These are phyloP conservation scores for Tricholoma furcatifolium DNA, from an alignment of 768 basidiomycete species.

Conservation along the genomic window DNA sequence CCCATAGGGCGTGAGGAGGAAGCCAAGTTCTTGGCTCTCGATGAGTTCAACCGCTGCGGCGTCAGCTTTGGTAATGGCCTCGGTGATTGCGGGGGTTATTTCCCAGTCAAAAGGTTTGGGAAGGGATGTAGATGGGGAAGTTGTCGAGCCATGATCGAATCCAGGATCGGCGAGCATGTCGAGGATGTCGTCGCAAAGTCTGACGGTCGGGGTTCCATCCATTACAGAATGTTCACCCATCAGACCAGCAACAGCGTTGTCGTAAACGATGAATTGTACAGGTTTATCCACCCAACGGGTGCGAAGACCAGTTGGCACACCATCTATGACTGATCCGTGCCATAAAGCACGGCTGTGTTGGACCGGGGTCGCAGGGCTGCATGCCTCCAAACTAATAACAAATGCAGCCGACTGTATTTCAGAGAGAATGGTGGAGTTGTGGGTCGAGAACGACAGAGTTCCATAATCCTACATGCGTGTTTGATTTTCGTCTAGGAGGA, in stretches of 20 bases:
- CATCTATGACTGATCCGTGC: conserved; percentile 68
- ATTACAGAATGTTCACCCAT: conserved; percentile 94
- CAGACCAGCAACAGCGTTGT: conserved; percentile 77
- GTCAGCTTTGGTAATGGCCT: conserved; percentile 59
- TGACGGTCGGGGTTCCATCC: conserved; percentile 83
- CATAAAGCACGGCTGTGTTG: conserved; percentile 73
- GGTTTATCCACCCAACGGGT: conserved; percentile 93
- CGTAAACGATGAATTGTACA: conserved; percentile 80
- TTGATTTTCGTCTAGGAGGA: background rate
- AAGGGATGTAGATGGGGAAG: conserved; percentile 16
- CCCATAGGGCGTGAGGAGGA: conserved; percentile 73
- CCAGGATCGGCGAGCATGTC: conserved; percentile 51
- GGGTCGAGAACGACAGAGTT: conserved; percentile 53
- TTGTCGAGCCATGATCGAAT: conserved; percentile 61
- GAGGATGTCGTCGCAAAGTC: conserved; percentile 71
- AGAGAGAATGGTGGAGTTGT: conserved; percentile 64
- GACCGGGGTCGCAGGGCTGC: conserved; percentile 46
- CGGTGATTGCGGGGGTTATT: conserved; percentile 41
- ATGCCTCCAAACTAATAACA: conserved; percentile 75
- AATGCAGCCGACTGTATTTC: conserved; percentile 87
- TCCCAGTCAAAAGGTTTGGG: conserved; percentile 66
- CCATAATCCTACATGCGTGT: conserved; percentile 53
- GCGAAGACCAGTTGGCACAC: conserved; percentile 54
- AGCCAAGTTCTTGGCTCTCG: conserved; percentile 60
- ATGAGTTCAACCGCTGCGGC: conserved; percentile 55